Conservation (phyloP, 1,284 basidiomycete genomes). For the Heterobasidion parviporum region DNA sequence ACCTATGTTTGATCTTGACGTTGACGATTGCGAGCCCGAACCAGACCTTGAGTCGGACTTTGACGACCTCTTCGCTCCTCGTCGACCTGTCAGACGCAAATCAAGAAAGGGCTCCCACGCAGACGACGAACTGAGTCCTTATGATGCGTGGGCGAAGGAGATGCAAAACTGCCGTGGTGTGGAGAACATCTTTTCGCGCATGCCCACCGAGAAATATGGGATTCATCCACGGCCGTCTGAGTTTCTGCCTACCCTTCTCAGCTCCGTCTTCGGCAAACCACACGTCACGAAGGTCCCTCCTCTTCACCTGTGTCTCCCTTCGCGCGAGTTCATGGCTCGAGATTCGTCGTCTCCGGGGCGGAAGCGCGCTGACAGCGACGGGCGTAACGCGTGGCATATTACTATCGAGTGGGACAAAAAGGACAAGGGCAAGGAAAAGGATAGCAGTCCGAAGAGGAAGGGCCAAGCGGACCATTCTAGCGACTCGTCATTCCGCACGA, state of each 20-base stretch:
- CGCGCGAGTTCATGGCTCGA: slow-evolving; percentile 22
- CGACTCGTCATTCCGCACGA: slow-evolving; percentile 9
- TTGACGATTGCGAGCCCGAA: slow-evolving; percentile 1
- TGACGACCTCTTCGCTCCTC: neutral
- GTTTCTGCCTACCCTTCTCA: slow-evolving; percentile 30
- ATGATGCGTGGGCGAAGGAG: slow-evolving; percentile 27
- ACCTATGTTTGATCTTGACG: neutral
- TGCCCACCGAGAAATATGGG: slow-evolving; percentile 33
- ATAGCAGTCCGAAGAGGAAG: slow-evolving; percentile 11
- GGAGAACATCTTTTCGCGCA: slow-evolving; percentile 32
- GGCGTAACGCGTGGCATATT: slow-evolving; percentile 16
- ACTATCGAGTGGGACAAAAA: slow-evolving; percentile 26
- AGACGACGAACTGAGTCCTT: slow-evolving; percentile 2
- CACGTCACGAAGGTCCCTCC: slow-evolving; percentile 22
- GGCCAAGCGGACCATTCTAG: slow-evolving; percentile 7
- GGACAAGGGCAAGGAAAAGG: slow-evolving; percentile 21
- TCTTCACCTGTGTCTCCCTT: slow-evolving; percentile 49
- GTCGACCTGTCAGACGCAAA: neutral
- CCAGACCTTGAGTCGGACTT: neutral
- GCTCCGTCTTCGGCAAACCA: slow-evolving; percentile 40
- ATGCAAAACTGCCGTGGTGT: slow-evolving; percentile 41
- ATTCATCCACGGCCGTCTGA: slow-evolving; percentile 41
- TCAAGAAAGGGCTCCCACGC: neutral
- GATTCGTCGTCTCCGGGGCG: neutral
- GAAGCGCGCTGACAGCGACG: slow-evolving; percentile 9